Evolutionary conservation across 2,329 filamentous ascomycete species (phyloP), one percentile per base, ranked within the genome.

Genomic region (Phialophora expanda): DNA sequence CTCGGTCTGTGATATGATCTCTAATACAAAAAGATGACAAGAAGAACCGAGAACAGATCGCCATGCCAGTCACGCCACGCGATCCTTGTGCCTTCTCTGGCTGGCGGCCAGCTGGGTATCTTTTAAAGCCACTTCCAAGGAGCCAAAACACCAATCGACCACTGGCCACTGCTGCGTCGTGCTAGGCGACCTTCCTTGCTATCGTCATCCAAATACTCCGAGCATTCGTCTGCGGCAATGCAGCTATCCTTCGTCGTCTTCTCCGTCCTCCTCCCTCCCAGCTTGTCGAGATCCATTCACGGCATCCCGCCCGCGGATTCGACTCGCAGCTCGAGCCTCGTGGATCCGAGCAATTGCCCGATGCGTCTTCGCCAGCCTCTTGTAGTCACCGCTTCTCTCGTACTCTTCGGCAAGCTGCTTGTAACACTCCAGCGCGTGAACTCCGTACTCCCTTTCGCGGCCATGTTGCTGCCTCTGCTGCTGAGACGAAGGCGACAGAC

Each of bases 361-460:
- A 76, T 97, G 90, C 0, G 93, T 90, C 67, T 93, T 87, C 0
- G 95, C 93, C 26, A 99, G 84, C 79, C 99, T 97, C 38, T 89
- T 85, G 73, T 96, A 97, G 78, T 99, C 95, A 0, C 91, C 81
- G 66, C 93, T 96, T 71, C 85, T 87, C 79, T 97, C 93, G 75
- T 98, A 99, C 78, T 98, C 93, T n/a, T 83, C 79, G 56, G 93
- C 91, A 59, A 99, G 87, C 78, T 99, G 94, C 75, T 91, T 90
- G 78, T 99, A 98, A 2, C 92, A 92, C 5, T 88, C 85, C 50
- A 99, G 81, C 30, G 77, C 77, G 3, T 74, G 69, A 2, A 69
- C 67, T n/a, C 71, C 71, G 34, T 89, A 70, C 50, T 71, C 67
- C 50, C 65, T 67, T 44, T 69, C 69, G 14, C 67, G 63, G 3